phyloP scores from a whole-genome alignment of 768 basidiomycete species.

The Ramaria sp. region DNA sequence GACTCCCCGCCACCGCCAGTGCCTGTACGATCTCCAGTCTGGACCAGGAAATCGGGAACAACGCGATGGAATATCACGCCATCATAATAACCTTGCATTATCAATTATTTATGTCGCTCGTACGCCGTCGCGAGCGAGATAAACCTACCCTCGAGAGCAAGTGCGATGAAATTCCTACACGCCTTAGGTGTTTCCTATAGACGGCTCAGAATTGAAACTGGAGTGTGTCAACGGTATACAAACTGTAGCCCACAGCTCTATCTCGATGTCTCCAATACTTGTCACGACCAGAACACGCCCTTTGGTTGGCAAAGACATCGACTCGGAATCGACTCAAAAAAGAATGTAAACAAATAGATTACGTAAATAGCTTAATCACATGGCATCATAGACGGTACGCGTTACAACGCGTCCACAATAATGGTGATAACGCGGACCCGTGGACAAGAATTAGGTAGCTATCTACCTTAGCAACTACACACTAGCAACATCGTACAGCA shows the following conservation, averaged over 20 bases:
- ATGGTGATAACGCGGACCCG: no score
- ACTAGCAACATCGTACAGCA: no score
- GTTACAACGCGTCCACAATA: no score
- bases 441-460: no score
- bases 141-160: conserved; percentile 80
- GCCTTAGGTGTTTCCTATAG: conserved; percentile 84
- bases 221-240: background rate
- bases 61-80: conserved; percentile 93
- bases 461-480: no score
- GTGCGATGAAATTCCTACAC: conserved; percentile 81
- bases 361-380: no score
- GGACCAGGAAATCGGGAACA: conserved; percentile 85
- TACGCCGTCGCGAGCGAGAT: background rate
- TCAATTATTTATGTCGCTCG: background rate
- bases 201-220: background rate
- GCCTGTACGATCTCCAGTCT: conserved; percentile 89
- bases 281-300: conserved; percentile 85
- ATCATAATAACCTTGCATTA: conserved; percentile 77
- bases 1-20: conserved; percentile 91
- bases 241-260: conserved; percentile 93
- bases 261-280: conserved; percentile 73
- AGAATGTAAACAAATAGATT: no score
- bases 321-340: no score
- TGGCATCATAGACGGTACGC: no score
- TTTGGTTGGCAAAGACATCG: conserved; percentile 75